Conservation (phyloP, 768 basidiomycete genomes). For the Mrakia frigida region DNA sequence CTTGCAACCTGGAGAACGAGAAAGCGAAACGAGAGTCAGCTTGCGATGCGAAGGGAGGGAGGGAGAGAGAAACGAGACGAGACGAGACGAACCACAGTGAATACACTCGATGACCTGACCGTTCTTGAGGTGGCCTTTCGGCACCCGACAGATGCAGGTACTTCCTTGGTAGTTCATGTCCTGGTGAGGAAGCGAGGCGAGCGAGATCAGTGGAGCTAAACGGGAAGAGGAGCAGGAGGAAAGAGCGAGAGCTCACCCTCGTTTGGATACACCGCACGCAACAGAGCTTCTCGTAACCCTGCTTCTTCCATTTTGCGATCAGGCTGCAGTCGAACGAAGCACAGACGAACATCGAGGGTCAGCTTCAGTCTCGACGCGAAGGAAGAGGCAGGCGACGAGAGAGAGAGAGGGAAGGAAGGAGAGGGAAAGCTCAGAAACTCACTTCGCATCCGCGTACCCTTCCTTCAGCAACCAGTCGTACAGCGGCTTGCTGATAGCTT, state of each 20-base stretch:
- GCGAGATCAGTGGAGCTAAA: not conserved
- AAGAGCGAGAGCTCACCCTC: slow-evolving; percentile 51
- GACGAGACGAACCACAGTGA: slow-evolving; percentile 75
- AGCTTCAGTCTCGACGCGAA: not conserved
- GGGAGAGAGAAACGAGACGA: not conserved
- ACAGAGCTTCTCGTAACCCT: slow-evolving; percentile 80
- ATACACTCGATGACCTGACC: slow-evolving; percentile 94
- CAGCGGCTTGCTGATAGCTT: slow-evolving; percentile 80
- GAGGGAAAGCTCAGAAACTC: slow-evolving; percentile 42
- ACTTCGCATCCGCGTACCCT: slow-evolving; percentile 95
- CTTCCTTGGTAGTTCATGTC: slow-evolving; percentile 99
- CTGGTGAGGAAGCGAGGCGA: slow-evolving; percentile 49
- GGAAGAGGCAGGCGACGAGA: not conserved
- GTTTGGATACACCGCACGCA: slow-evolving; percentile 96
- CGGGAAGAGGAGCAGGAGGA: not conserved
- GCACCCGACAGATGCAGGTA: slow-evolving; percentile 95
- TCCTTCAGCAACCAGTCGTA: slow-evolving; percentile 98
- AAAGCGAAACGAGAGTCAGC: not conserved
- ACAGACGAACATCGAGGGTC: no score
- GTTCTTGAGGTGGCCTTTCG: slow-evolving; percentile 81
- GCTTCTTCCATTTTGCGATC: slow-evolving; percentile 99
- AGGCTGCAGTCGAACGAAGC: slow-evolving; percentile 55
- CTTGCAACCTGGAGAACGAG: slow-evolving; percentile 4
- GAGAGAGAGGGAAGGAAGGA: not conserved
- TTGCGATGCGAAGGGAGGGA: not conserved